Percentiles rank a stretch among this genome's conserved stretches.
Conservation (phyloP, 768 basidiomycete genomes). For the Xerocomellus amylosporus region DNA sequence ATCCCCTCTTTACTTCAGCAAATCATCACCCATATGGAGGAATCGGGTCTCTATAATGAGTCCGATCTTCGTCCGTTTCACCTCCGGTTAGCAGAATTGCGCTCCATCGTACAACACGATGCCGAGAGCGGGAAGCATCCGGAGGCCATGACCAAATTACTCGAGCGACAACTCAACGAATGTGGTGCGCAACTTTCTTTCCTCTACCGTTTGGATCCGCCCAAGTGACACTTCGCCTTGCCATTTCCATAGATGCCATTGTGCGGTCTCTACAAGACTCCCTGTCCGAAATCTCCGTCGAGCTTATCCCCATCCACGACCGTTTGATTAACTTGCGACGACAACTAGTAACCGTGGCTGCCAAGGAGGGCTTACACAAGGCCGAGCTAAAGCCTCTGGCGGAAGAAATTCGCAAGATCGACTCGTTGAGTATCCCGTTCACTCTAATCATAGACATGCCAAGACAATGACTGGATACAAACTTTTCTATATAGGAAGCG, state of each 20-base stretch:
- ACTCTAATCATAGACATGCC: constrained; percentile 19
- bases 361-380: constrained; percentile 82
- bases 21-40: constrained; percentile 94
- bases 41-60: constrained; percentile 92
- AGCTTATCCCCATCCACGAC: constrained; percentile 89
- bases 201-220: neutral
- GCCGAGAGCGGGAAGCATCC: constrained; percentile 79
- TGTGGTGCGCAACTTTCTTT: constrained; percentile 62
- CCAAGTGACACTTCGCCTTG: neutral
- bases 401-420: constrained; percentile 93
- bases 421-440: constrained; percentile 74
- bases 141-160: constrained; percentile 80
- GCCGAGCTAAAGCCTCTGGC: constrained; percentile 85
- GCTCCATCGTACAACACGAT: constrained; percentile 83
- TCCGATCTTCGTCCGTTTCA: constrained; percentile 87
- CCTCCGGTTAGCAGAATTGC: constrained; percentile 74
- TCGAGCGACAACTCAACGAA: constrained; percentile 87
- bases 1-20: constrained; percentile 51
- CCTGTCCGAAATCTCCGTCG: constrained; percentile 81
- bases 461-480: constrained; percentile 11
- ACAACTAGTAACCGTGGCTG: constrained; percentile 83
- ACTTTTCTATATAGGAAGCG: constrained; percentile 57
- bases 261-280: constrained; percentile 79
- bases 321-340: constrained; percentile 83
- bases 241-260: constrained; percentile 55